Evolutionary conservation across 2,329 filamentous ascomycete genomes (phyloP).

Genomic region (Metarhizium humberi): DNA sequence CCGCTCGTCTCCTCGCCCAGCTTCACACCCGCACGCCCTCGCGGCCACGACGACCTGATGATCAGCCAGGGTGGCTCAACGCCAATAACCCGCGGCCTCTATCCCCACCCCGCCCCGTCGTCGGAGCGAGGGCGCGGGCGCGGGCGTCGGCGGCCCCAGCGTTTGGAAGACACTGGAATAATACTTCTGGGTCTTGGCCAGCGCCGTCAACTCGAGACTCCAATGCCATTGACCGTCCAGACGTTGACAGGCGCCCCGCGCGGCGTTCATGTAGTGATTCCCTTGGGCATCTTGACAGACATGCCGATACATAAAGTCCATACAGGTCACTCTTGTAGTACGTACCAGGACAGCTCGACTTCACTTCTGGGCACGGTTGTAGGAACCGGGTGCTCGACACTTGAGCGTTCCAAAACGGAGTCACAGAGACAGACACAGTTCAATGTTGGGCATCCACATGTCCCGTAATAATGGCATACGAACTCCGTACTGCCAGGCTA

Average conservation of each 20-base stretch:
- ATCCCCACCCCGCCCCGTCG: conserved; percentile 6
- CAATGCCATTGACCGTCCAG: neutral
- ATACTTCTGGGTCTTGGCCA: neutral
- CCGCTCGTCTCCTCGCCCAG: conserved; percentile 3
- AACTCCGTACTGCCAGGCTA: neutral
- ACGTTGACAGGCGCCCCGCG: neutral
- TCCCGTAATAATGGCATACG: neutral
- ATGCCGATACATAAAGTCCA: no score
- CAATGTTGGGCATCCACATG: neutral
- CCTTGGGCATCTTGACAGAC: no score
- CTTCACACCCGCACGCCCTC: conserved; percentile 1
- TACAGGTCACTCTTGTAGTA: no score
- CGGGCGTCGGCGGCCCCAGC: conserved; percentile 1
- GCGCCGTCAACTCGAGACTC: neutral
- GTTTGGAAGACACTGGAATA: conserved; percentile 14
- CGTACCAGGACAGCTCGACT: no score
- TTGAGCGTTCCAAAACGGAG: neutral
- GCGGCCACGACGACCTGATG: conserved; percentile 8
- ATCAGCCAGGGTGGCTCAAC: conserved; percentile 10
- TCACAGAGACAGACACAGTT: neutral
- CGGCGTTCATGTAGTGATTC: neutral
- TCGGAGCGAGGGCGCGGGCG: neutral
- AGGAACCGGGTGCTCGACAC: no score
- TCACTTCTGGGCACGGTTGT: no score
- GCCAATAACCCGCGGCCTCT: conserved; percentile 1